These are phyloP conservation scores for Pseudogymnoascus sp. DNA, from an alignment of 2,329 filamentous ascomycete genomes.

Conservation along the genomic window DNA sequence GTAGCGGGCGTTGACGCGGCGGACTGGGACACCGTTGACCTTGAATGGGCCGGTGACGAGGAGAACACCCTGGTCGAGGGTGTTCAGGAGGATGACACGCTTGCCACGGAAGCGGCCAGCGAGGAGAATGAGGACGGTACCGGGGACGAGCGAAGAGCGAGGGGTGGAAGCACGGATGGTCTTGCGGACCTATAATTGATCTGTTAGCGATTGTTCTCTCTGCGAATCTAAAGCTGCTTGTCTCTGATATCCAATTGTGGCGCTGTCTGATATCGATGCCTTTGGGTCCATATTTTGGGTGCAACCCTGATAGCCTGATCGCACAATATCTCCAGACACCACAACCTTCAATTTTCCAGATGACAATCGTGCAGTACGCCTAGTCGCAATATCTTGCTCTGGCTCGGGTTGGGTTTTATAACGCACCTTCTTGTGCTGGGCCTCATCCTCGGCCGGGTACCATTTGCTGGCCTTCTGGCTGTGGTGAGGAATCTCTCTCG, in stretches of 20 bases:
- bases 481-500: slow-evolving; percentile 80
- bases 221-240: background rate
- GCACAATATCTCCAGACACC: slow-evolving; percentile 9
- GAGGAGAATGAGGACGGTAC: slow-evolving; percentile 96
- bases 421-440: slow-evolving; percentile 88
- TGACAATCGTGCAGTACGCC: background rate
- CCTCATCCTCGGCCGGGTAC: slow-evolving; percentile 93
- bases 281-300: background rate
- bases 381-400: slow-evolving; percentile 8
- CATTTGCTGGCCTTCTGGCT: slow-evolving; percentile 96
- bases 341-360: slow-evolving; percentile 9
- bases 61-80: slow-evolving; percentile 93
- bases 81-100: slow-evolving; percentile 98
- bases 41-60: slow-evolving; percentile 99
- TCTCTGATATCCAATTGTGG: slow-evolving; percentile 7
- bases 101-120: slow-evolving; percentile 99
- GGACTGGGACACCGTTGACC: slow-evolving; percentile 98
- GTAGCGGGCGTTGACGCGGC: slow-evolving; percentile 88
- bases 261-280: background rate
- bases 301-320: slow-evolving; percentile 8
- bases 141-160: slow-evolving; percentile 84
- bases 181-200: slow-evolving; percentile 77
- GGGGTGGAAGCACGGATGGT: slow-evolving; percentile 79
- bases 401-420: slow-evolving; percentile 7
- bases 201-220: slow-evolving; percentile 21